Conservation (phyloP, 148 eudicot species). For the Salicornia ramosissima region DNA sequence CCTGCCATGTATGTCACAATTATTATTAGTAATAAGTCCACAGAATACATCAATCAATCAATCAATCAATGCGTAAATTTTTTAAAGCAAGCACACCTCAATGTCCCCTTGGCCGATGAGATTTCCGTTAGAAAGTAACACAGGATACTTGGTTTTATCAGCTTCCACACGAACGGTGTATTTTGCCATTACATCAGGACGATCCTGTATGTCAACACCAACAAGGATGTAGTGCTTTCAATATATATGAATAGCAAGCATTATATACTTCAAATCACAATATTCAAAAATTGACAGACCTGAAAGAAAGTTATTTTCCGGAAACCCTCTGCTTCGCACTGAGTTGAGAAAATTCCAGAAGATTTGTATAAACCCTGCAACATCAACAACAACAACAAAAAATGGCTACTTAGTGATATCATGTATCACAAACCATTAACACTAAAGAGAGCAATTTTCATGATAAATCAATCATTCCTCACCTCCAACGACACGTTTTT, state of each 20-base stretch:
- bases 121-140: slow-evolving; percentile 91
- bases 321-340: slow-evolving; percentile 99
- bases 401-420: slow-evolving; percentile 10
- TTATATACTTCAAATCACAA: background rate
- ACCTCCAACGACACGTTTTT: slow-evolving; percentile 92
- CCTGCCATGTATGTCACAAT: slow-evolving; percentile 34
- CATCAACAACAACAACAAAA: too few species aligned
- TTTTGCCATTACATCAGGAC: slow-evolving; percentile 97
- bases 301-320: slow-evolving; percentile 92
- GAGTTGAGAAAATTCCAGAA: slow-evolving; percentile 89
- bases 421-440: slow-evolving; percentile 7
- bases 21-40: background rate
- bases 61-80: background rate
- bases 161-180: slow-evolving; percentile 95
- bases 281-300: slow-evolving; percentile 33
- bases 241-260: background rate
- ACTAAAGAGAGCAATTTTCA: background rate
- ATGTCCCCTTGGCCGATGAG: slow-evolving; percentile 83
- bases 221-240: slow-evolving; percentile 6
- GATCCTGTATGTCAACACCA: slow-evolving; percentile 58
- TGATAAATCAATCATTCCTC: slow-evolving; percentile 11
- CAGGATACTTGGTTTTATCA: slow-evolving; percentile 81
- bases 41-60: background rate
- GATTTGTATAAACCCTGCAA: slow-evolving; percentile 88
- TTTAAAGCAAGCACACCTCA: slow-evolving; percentile 56